Evolutionary conservation across 768 basidiomycete genomes (phyloP), one percentile per base, ranked within the genome.

Genomic region (Agaricus sinodeliciosus): DNA sequence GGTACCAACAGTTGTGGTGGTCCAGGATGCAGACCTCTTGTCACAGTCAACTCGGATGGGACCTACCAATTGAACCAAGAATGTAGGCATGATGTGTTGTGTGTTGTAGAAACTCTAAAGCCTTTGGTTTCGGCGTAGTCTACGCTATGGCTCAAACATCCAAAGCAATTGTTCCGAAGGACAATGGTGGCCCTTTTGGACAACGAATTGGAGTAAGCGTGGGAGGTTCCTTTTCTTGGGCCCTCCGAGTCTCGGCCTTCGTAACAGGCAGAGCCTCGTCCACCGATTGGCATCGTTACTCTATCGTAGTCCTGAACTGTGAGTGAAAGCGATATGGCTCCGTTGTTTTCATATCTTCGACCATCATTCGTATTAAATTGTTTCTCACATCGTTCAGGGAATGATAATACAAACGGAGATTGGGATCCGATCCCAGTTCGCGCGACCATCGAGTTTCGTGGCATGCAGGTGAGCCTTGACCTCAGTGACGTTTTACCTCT

Each of bases 81-180:
- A 66, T 90, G 82, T 84, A 59, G 39, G 77, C 68, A 7, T 8
- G 11, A 31, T 31, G 28, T 12, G 27, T 36, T 40, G 7, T 8
- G 5, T 28, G 9, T 45, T 11, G 9, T 31, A 7, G 28, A 31
- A 31, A 8, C 28, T 2, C 12, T 19, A 15, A 15, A 16, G 15
- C 5, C 41, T 45, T 34, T 12, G 26, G 28, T 11, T 31, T 19
- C 43, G 16, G 40, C 19, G 22, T 51, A 84, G 81, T 84, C 66
- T 88, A 85, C 54, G 67, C 81, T 0, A 84, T 89, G 80, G 85
- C 83, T 1, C 85, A 89, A 48, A 82, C 81, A 2, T 85, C 84
- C 19, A 86, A 86, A 63, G 87, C 85, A 2, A 76, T 84, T 49
- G 70, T 85, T 18, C 87, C 87, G 0, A 79, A 80, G 44, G 87